Evolutionary conservation across 2,329 filamentous ascomycete genomes (phyloP).

Genomic region (Pseudogymnoascus sp.): DNA sequence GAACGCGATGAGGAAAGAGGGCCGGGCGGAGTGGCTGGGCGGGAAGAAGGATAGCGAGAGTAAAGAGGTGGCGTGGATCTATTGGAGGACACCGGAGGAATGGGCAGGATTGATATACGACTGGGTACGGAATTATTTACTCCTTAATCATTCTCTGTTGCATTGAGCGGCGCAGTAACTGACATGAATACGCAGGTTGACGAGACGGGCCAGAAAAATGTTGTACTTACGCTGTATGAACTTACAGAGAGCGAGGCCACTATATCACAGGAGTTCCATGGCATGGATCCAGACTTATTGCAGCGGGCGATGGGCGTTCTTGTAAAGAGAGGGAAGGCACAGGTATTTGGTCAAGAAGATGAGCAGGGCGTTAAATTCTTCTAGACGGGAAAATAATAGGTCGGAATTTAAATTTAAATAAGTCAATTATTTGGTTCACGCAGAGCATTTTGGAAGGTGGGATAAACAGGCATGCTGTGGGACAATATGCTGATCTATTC

Average conservation of each 20-base stretch:
- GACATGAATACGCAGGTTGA: conserved; percentile 45
- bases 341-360: conserved; percentile 86
- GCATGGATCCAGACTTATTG: conserved; percentile 78
- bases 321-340: conserved; percentile 84
- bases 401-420: background rate
- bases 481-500: background rate
- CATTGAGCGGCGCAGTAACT: background rate
- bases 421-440: background rate
- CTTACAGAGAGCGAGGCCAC: conserved; percentile 80
- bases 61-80: conserved; percentile 62
- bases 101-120: conserved; percentile 74
- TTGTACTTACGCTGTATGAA: conserved; percentile 88
- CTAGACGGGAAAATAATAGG: conserved; percentile 33
- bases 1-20: conserved; percentile 52
- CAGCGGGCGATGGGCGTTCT: conserved; percentile 71
- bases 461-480: background rate
- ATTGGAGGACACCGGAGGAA: conserved; percentile 81
- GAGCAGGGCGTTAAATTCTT: conserved; percentile 96
- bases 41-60: conserved; percentile 30
- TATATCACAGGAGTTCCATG: conserved; percentile 67
- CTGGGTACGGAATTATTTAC: conserved; percentile 47
- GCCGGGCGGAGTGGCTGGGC: conserved; percentile 59
- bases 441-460: background rate
- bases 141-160: background rate
- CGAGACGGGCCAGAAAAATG: conserved; percentile 78